Percentiles rank a stretch among this genome's conserved stretches.
phyloP scores from a whole-genome alignment of 2,329 filamentous ascomycete species.

The Ophiostoma sp. region DNA sequence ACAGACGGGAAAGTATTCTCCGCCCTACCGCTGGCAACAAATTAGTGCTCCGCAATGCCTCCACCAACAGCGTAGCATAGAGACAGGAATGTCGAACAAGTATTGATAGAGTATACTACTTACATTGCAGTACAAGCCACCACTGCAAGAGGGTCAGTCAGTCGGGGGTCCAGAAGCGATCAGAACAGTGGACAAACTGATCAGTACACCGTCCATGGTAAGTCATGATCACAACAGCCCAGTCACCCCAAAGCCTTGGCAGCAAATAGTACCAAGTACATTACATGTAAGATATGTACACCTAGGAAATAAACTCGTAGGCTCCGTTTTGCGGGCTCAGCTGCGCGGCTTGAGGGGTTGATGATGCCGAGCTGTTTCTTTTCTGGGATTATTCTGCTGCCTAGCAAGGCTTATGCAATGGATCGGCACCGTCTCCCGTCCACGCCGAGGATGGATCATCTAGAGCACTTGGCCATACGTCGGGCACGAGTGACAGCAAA shows the following conservation, averaged over 20 bases:
- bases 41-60: background rate
- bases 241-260: conserved; percentile 5
- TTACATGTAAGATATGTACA: background rate
- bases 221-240: background rate
- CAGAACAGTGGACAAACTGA: background rate
- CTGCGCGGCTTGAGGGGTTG: background rate
- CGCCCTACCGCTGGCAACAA: background rate
- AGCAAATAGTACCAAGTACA: background rate
- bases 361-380: background rate
- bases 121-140: background rate
- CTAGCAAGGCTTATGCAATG: conserved; percentile 8
- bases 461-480: background rate
- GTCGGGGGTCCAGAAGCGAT: background rate
- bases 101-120: background rate
- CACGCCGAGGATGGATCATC: background rate
- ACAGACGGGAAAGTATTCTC: background rate
- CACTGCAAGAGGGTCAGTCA: background rate
- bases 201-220: background rate
- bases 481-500: background rate
- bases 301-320: background rate
- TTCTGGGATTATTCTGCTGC: background rate
- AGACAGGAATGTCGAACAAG: background rate
- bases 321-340: conserved; percentile 7
- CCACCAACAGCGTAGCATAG: background rate
- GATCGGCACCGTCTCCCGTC: conserved; percentile 2